Percentiles rank a stretch among this genome's conserved stretches.
phyloP scores from a whole-genome alignment of 192 early-diverging fungal species.

The Umbelopsis isabellina region DNA sequence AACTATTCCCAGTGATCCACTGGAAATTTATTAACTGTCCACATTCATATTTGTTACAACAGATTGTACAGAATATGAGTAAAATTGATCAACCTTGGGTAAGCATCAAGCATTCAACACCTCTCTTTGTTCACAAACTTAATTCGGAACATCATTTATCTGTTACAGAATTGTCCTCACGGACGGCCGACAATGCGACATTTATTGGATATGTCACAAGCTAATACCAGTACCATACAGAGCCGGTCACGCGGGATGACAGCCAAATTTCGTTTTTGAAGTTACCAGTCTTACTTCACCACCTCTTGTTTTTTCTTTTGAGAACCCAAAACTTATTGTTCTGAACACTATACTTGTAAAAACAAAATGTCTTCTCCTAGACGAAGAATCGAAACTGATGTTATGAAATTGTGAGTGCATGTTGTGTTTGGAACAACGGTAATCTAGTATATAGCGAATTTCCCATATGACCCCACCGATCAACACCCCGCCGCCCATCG shows the following conservation, averaged over 20 bases:
- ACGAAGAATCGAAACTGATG: conserved; percentile 96
- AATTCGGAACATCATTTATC: neutral
- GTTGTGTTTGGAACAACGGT: neutral
- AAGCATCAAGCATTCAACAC: conserved; percentile 22
- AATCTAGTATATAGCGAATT: too few species aligned
- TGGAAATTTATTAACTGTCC: neutral
- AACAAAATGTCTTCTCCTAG: conserved; percentile 83
- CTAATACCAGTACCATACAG: neutral
- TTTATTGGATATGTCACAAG: conserved; percentile 50
- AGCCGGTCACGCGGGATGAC: conserved; percentile 13
- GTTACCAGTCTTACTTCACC: neutral
- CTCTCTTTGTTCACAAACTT: neutral
- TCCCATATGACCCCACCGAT: neutral
- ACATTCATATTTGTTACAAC: conserved; percentile 15
- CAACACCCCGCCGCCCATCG: neutral
- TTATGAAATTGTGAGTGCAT: conserved; percentile 92
- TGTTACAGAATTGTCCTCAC: conserved; percentile 88
- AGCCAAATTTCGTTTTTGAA: conserved; percentile 1
- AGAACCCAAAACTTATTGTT: neutral
- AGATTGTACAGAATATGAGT: conserved; percentile 82
- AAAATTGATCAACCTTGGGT: conserved; percentile 92
- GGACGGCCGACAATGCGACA: conserved; percentile 95
- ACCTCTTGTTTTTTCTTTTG: neutral
- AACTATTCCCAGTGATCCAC: neutral
- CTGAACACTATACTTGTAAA: neutral